These are phyloP conservation scores for Cyclotella choctawhatcheeana DNA, from an alignment of 108 stramenopile species.

Conservation along the genomic window DNA sequence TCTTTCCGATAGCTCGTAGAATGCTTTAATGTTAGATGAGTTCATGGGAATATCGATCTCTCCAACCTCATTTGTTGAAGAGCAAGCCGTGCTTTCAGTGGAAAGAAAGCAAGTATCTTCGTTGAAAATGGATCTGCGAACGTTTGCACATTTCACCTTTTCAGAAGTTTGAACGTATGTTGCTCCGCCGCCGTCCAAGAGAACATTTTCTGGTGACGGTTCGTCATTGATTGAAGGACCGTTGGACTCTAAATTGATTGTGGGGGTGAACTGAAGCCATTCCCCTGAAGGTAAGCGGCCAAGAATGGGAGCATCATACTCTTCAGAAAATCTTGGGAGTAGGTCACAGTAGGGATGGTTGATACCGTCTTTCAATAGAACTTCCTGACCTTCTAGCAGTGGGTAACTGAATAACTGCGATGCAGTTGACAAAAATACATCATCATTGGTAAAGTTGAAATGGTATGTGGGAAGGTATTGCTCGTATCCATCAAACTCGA, in stretches of 20 bases:
- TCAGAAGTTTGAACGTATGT: slow-evolving; percentile 25
- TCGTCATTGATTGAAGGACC: slow-evolving; percentile 53
- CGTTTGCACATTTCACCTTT: slow-evolving; percentile 56
- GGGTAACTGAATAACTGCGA: slow-evolving; percentile 25
- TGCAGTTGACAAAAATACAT: slow-evolving; percentile 25
- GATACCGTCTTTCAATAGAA: slow-evolving; percentile 20
- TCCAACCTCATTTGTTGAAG: slow-evolving; percentile 16
- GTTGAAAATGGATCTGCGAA: slow-evolving; percentile 48
- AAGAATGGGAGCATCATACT: slow-evolving; percentile 40
- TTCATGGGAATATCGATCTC: slow-evolving; percentile 36
- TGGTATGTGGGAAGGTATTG: slow-evolving; percentile 19
- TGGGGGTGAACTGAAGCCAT: slow-evolving; percentile 49
- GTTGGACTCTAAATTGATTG: slow-evolving; percentile 28
- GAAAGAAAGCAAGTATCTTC: slow-evolving; percentile 56
- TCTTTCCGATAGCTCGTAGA: slow-evolving; percentile 36
- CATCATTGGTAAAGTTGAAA: slow-evolving; percentile 32
- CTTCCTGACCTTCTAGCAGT: slow-evolving; percentile 27
- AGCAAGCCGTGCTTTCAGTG: slow-evolving; percentile 32
- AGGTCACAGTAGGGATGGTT: slow-evolving; percentile 22
- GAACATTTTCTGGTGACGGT: slow-evolving; percentile 5
- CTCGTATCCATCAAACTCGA: slow-evolving; percentile 54
- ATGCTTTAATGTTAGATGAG: slow-evolving; percentile 9
- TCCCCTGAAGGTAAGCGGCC: slow-evolving; percentile 38
- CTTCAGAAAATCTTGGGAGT: slow-evolving; percentile 44
- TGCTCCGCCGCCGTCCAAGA: slow-evolving; percentile 52